Evolutionary conservation across 2,329 filamentous ascomycete genomes (phyloP).

Genomic region (Cercospora brassicicola): DNA sequence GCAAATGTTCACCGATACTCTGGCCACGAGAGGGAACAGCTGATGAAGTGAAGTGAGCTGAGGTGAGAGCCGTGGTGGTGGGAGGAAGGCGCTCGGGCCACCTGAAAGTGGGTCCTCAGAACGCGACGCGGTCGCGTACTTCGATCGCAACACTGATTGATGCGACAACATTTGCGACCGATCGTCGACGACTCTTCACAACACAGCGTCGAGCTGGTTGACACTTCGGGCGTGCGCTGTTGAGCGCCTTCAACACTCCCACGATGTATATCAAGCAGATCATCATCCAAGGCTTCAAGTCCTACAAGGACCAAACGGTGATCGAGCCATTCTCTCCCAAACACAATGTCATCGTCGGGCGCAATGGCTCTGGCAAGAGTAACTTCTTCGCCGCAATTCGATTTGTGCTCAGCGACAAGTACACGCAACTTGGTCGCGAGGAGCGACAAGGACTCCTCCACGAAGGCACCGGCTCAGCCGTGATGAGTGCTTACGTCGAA

Average conservation of each 20-base stretch:
- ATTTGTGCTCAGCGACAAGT: constrained; percentile 91
- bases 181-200: not conserved
- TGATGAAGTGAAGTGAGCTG: not conserved
- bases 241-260: constrained; percentile 8
- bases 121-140: constrained; percentile 6
- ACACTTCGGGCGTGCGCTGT: not conserved
- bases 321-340: constrained; percentile 98
- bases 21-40: not conserved
- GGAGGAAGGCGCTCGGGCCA: not conserved
- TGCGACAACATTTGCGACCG: not conserved
- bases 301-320: constrained; percentile 97
- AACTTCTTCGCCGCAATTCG: constrained; percentile 99
- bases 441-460: constrained; percentile 95
- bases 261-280: constrained; percentile 99
- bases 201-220: constrained; percentile 1
- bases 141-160: constrained; percentile 1
- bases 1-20: not conserved
- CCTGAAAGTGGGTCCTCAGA: not conserved
- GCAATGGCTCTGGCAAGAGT: constrained; percentile 98
- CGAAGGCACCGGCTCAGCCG: constrained; percentile 93
- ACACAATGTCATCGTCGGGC: constrained; percentile 96
- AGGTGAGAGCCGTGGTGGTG: not conserved
- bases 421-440: constrained; percentile 92
- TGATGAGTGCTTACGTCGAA: constrained; percentile 99
- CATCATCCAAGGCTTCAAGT: constrained; percentile 98